phyloP scores from a whole-genome alignment of 2,329 filamentous ascomycete species.

The Pseudogymnoascus sp. region DNA sequence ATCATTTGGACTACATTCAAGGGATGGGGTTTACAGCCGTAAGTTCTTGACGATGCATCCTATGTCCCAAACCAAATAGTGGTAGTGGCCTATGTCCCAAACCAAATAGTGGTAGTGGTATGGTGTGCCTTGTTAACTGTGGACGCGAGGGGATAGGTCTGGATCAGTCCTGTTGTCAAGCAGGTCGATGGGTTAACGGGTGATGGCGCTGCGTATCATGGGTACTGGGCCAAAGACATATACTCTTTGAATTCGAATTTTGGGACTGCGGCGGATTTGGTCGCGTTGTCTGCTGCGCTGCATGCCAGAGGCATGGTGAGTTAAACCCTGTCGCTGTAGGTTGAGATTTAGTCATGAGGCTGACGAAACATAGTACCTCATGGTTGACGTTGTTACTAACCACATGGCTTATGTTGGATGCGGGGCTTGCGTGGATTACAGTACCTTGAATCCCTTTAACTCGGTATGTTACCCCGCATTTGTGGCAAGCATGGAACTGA shows the following conservation, averaged over 20 bases:
- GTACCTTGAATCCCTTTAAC: constrained; percentile 34
- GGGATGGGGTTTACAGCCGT: constrained; percentile 35
- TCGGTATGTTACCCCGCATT: constrained; percentile 18
- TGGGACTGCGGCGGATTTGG: constrained; percentile 40
- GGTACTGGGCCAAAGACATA: constrained; percentile 41
- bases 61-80: neutral
- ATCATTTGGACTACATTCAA: constrained; percentile 37
- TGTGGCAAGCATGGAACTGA: constrained; percentile 15
- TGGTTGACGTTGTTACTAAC: constrained; percentile 47
- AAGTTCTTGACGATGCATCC: neutral
- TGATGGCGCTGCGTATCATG: constrained; percentile 37
- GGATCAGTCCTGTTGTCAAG: constrained; percentile 39
- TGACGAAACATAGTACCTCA: constrained; percentile 32
- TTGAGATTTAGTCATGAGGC: constrained; percentile 18
- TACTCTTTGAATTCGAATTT: constrained; percentile 43
- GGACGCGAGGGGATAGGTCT: constrained; percentile 25
- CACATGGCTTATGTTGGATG: constrained; percentile 33
- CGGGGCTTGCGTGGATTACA: constrained; percentile 32
- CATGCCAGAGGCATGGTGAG: constrained; percentile 39
- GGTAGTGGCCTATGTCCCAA: no score
- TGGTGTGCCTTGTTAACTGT: neutral
- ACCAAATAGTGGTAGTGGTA: no score
- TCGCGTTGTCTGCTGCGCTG: constrained; percentile 37
- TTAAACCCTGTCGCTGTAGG: constrained; percentile 11
- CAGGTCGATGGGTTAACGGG: constrained; percentile 30